Base-by-base conservation (phyloP, 139 green algal species). In the Coelastrella sp. region DNA sequence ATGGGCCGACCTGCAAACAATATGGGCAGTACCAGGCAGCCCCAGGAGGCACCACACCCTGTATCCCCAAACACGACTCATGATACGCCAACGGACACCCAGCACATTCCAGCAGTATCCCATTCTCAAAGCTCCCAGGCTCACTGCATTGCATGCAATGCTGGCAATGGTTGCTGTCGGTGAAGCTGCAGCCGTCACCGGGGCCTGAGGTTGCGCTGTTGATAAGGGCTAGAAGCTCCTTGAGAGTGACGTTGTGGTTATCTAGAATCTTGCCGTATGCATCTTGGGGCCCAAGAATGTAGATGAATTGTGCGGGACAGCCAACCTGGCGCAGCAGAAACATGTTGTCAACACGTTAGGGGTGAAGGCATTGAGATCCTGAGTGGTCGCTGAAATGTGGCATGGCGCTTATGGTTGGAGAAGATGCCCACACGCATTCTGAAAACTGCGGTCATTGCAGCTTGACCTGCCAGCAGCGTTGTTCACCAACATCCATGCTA, bases 161-260 rank as follows among this genome's bases (percentile, higher is more conserved):
- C 8, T 8, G 20, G 73, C 17, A 56, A 19, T 54, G 20, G 22
- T 78, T 78, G 73, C 73, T 78, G 73, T 19, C 23, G 73, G 8
- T 78, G 73, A 78, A 78, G 73, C 73, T 78, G 20, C 20, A 78
- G 20, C 20, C 73, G 73, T 20, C 23, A 13, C 8, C 73, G 20
- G 14, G 8, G 73, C 73, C 17, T 8, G 65, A 74, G 6, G 54
- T 20, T 1, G 22, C 76, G 73, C 73, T 78, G 73, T 32, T 78
- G 73, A 54, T 8, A 8, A 78, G 73, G 73, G 56, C 68, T 47
- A 87, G 59, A 20, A 78, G 20, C 73, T 54, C 73, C 20, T 78
- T 78, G 73, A 78, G 73, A 78, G 73, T 78, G 73, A 78, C 23
- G 7, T 78, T 32, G 73, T 78, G 73, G n/a, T 78, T 23, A 19